Evolutionary conservation across 106 monocot species (phyloP).

Genomic region (Triglochin maritima): DNA sequence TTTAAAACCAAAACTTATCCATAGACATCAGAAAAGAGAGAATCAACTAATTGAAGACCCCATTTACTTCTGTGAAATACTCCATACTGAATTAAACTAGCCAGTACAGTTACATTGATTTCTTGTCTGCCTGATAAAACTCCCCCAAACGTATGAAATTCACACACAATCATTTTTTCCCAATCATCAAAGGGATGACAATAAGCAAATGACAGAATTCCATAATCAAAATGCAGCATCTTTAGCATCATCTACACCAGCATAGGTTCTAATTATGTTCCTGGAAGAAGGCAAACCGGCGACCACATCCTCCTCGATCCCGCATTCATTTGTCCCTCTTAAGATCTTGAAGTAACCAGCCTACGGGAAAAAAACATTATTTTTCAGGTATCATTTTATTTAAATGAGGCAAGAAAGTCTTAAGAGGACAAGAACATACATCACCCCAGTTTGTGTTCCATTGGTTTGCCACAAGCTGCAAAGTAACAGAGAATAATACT

Average conservation of each 20-base stretch:
- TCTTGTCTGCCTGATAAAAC: no score
- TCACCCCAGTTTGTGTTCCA: constrained; percentile 99
- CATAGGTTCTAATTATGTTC: constrained; percentile 40
- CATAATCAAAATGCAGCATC: constrained; percentile 5
- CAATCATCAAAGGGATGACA: no score
- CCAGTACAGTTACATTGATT: no score
- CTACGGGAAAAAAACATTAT: background rate
- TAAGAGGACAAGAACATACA: constrained; percentile 20
- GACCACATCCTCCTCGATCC: constrained; percentile 66
- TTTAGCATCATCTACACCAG: constrained; percentile 3
- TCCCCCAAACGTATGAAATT: no score
- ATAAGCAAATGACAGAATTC: no score
- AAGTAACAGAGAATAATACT: background rate
- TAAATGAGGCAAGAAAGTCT: background rate
- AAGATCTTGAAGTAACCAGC: constrained; percentile 37
- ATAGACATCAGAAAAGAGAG: no score
- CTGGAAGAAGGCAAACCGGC: constrained; percentile 76
- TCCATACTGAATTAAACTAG: no score
- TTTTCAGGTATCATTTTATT: background rate
- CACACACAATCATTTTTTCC: no score
- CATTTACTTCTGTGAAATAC: no score
- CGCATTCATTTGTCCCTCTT: constrained; percentile 81
- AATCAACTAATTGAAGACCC: no score
- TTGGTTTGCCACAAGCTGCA: constrained; percentile 96
- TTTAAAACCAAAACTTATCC: no score